Percentiles rank a stretch among this genome's conserved stretches.
phyloP scores from a whole-genome alignment of 441 rosid species.

The Arabidopsis hybrid region DNA sequence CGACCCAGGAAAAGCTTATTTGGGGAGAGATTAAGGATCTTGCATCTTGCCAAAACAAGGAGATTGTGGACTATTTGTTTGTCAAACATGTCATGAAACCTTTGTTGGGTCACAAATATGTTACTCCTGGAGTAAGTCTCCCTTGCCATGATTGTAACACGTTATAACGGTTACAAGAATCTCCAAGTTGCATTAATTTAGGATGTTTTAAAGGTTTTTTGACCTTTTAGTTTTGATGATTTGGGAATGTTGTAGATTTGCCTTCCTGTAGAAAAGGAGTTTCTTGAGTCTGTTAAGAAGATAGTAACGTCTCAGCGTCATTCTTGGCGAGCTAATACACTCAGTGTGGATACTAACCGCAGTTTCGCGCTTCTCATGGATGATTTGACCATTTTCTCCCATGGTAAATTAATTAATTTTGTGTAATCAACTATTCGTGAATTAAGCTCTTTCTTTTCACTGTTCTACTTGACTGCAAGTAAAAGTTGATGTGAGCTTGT shows the following conservation, averaged over 20 bases:
- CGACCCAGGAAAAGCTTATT: constrained; percentile 59
- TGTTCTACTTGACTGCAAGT: no score
- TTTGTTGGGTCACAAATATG: constrained; percentile 70
- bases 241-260: constrained; percentile 54
- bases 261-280: constrained; percentile 60
- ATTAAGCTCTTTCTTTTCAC: neutral
- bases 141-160: neutral
- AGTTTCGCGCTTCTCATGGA: constrained; percentile 67
- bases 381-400: constrained; percentile 74
- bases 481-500: neutral
- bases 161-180: neutral
- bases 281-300: constrained; percentile 64
- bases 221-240: neutral
- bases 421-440: no score
- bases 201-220: neutral
- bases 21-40: constrained; percentile 65
- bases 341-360: constrained; percentile 56
- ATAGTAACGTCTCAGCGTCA: constrained; percentile 60
- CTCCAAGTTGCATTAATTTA: neutral
- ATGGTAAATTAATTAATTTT: constrained; percentile 13
- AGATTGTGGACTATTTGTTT: constrained; percentile 57
- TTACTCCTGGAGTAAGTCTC: constrained; percentile 72
- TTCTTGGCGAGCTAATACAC: constrained; percentile 71
- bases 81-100: constrained; percentile 73
- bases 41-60: constrained; percentile 54